Evolutionary conservation across 768 basidiomycete genomes (phyloP).

Genomic region (Rhodotorula paludigena): DNA sequence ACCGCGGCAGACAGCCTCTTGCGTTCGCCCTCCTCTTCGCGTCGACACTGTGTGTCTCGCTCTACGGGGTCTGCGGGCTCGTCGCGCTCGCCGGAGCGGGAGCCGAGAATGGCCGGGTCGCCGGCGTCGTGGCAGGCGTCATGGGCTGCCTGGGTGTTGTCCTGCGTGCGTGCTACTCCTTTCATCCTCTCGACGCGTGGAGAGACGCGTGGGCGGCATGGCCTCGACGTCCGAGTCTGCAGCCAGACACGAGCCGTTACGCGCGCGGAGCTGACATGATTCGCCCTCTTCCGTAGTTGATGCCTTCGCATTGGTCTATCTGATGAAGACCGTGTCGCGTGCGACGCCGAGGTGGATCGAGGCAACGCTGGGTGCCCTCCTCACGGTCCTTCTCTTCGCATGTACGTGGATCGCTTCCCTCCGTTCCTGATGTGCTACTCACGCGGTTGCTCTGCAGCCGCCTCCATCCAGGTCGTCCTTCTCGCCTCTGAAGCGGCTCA

Average conservation of each 20-base stretch:
- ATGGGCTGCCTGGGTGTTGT: not conserved
- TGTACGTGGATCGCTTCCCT: not conserved
- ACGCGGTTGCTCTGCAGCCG: no score
- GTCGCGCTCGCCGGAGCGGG: not conserved
- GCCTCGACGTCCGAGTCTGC: no score
- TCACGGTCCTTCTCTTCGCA: not conserved
- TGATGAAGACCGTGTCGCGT: no score
- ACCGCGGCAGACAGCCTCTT: not conserved
- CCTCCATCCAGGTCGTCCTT: no score
- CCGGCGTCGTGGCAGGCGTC: not conserved
- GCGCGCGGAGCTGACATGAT: no score
- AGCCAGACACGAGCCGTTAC: no score
- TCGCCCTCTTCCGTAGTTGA: no score
- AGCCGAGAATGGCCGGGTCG: not conserved
- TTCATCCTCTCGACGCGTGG: not conserved
- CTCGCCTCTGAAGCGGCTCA: no score
- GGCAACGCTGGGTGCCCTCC: no score
- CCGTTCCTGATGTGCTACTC: not conserved
- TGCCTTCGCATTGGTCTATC: no score
- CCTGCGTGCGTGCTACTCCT: not conserved
- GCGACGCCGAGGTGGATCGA: no score
- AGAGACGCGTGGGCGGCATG: not conserved
- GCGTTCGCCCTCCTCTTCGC: not conserved
- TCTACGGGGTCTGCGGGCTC: constrained; percentile 6
- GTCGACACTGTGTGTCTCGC: not conserved